Evolutionary conservation across 495 filamentous ascomycete genomes (phyloP).

Genomic region (Astrothelium subdiscretum): DNA sequence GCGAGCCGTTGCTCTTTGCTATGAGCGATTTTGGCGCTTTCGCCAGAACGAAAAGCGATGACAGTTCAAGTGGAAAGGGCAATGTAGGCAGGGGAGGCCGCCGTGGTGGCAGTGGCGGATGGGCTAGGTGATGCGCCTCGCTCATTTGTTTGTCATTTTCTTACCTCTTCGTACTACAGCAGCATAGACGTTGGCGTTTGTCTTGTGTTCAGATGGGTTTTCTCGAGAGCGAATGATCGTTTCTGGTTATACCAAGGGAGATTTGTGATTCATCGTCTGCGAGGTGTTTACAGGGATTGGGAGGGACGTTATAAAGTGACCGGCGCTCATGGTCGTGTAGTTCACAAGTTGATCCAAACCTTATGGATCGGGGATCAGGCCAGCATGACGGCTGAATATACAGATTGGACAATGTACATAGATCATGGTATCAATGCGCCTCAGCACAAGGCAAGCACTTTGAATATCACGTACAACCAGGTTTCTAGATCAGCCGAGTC

Average conservation of each 20-base stretch:
- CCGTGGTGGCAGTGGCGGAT: background rate
- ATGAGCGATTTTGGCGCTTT: slow-evolving; percentile 63
- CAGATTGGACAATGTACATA: slow-evolving; percentile 1
- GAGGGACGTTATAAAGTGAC: background rate
- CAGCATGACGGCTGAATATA: background rate
- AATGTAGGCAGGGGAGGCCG: background rate
- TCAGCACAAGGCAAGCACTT: background rate
- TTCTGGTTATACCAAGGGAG: background rate
- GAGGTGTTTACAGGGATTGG: background rate
- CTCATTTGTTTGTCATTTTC: background rate
- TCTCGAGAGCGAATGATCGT: background rate
- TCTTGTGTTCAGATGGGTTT: background rate
- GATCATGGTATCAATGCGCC: background rate
- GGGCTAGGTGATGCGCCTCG: background rate
- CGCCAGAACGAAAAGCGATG: background rate
- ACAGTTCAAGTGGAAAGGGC: background rate
- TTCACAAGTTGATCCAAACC: background rate
- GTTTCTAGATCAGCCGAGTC: background rate
- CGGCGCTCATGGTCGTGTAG: background rate
- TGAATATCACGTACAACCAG: background rate
- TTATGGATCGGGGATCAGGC: background rate
- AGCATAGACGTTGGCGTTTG: background rate
- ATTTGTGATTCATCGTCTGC: background rate
- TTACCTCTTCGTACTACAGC: background rate
- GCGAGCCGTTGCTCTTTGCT: slow-evolving; percentile 74